Conservation (phyloP, 495 filamentous ascomycete species). For the Xylaria cubensis region DNA sequence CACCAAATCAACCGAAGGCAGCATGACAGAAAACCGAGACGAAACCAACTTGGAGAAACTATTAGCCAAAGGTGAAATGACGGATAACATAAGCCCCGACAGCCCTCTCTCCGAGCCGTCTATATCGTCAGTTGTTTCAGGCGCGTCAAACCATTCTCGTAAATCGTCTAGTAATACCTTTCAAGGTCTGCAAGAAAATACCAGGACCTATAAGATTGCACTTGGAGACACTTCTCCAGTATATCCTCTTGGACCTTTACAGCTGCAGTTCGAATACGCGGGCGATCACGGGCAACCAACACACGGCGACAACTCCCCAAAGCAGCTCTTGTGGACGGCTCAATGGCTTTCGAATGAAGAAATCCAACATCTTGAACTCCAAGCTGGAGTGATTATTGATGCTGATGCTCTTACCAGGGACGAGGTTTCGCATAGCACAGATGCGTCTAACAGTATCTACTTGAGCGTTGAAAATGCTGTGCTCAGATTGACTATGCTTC, state of each 20-base stretch:
- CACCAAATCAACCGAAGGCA: not conserved
- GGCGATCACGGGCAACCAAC: not conserved
- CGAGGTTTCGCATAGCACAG: not conserved
- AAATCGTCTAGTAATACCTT: not conserved
- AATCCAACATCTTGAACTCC: not conserved
- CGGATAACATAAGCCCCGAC: not conserved
- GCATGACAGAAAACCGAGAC: not conserved
- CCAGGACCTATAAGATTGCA: not conserved
- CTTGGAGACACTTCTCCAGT: not conserved
- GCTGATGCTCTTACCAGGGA: not conserved
- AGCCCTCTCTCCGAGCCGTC: not conserved
- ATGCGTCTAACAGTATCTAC: constrained; percentile 1
- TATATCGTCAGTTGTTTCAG: not conserved
- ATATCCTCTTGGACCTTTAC: constrained; percentile 22
- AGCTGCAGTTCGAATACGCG: constrained; percentile 41
- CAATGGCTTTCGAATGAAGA: constrained; percentile 8
- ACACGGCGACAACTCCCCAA: not conserved
- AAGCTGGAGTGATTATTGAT: not conserved
- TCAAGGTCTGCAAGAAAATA: not conserved
- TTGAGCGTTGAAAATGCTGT: not conserved
- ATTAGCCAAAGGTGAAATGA: not conserved
- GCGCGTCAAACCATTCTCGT: not conserved
- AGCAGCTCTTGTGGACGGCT: constrained; percentile 10
- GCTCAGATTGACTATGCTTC: constrained; percentile 10
- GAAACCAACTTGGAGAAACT: not conserved